These are phyloP conservation scores for Edhazardia aedis DNA, from an alignment of 371 early-diverging fungal genomes.

Conservation along the genomic window DNA sequence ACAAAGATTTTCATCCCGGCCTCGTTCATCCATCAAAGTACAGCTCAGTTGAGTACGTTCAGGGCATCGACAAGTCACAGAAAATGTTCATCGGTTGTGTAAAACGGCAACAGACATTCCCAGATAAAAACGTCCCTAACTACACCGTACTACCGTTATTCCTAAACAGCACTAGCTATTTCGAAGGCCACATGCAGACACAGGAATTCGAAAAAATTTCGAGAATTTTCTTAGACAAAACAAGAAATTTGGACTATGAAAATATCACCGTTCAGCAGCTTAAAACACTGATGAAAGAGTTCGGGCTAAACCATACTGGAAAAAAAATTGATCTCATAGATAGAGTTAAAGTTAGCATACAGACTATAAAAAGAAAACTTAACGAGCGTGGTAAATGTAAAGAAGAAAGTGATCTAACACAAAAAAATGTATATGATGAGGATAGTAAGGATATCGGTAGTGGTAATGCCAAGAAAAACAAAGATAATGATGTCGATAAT, in stretches of 20 bases:
- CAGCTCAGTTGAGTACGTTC: constrained; percentile 14
- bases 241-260: constrained; percentile 24
- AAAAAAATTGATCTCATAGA: constrained; percentile 39
- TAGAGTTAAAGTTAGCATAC: constrained; percentile 4
- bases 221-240: constrained; percentile 19
- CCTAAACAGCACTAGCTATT: constrained; percentile 26
- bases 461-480: too few species aligned
- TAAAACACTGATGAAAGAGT: constrained; percentile 42
- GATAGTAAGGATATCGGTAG: too few species aligned
- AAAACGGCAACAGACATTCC: constrained; percentile 4
- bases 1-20: constrained; percentile 5
- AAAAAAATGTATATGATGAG: too few species aligned
- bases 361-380: too few species aligned
- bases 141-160: constrained; percentile 31
- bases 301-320: constrained; percentile 43
- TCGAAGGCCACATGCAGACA: constrained; percentile 15
- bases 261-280: constrained; percentile 43
- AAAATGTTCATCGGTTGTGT: constrained; percentile 28
- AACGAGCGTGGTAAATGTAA: too few species aligned
- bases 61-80: constrained; percentile 11
- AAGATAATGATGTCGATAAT: too few species aligned
- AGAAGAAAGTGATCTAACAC: too few species aligned
- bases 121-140: constrained; percentile 28
- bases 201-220: constrained; percentile 24
- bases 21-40: constrained; percentile 28